These are phyloP conservation scores for Bauhinia variegata DNA, from an alignment of 306 rosid species.

Conservation along the genomic window DNA sequence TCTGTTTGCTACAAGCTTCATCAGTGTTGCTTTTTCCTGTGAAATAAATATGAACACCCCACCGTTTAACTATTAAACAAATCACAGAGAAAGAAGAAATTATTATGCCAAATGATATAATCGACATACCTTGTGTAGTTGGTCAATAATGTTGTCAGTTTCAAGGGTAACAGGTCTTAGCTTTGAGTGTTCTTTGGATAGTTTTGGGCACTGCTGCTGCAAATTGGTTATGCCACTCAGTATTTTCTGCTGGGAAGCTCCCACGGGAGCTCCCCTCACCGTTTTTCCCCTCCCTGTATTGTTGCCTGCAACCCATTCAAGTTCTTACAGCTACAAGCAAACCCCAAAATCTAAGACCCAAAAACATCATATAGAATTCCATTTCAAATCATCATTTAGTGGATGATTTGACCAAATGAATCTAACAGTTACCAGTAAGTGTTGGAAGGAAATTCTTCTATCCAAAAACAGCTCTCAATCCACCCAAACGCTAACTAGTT, in stretches of 20 bases:
- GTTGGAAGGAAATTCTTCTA: not conserved
- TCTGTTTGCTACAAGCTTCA: slow-evolving; percentile 62
- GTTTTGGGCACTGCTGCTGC: slow-evolving; percentile 37
- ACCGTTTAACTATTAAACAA: slow-evolving; percentile 18
- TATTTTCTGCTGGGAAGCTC: slow-evolving; percentile 49
- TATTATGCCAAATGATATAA: not conserved
- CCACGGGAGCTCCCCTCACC: slow-evolving; percentile 43
- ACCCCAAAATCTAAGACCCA: not conserved
- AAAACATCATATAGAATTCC: not conserved
- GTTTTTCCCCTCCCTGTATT: slow-evolving; percentile 42
- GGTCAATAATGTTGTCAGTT: slow-evolving; percentile 43
- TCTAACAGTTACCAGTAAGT: not conserved
- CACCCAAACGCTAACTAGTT: not conserved
- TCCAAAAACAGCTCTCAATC: not conserved
- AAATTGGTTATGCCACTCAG: slow-evolving; percentile 78
- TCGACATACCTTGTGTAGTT: slow-evolving; percentile 58
- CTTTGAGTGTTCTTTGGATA: slow-evolving; percentile 39
- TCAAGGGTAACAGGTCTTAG: slow-evolving; percentile 35
- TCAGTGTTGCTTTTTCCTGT: slow-evolving; percentile 68
- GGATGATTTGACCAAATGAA: not conserved
- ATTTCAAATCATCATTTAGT: not conserved
- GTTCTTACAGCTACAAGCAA: slow-evolving; percentile 12
- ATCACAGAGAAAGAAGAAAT: slow-evolving; percentile 6
- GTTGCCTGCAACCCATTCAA: slow-evolving; percentile 48
- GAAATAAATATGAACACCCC: slow-evolving; percentile 32